Evolutionary conservation across 139 green algal species (phyloP).

Genomic region (Bryopsis sp.): DNA sequence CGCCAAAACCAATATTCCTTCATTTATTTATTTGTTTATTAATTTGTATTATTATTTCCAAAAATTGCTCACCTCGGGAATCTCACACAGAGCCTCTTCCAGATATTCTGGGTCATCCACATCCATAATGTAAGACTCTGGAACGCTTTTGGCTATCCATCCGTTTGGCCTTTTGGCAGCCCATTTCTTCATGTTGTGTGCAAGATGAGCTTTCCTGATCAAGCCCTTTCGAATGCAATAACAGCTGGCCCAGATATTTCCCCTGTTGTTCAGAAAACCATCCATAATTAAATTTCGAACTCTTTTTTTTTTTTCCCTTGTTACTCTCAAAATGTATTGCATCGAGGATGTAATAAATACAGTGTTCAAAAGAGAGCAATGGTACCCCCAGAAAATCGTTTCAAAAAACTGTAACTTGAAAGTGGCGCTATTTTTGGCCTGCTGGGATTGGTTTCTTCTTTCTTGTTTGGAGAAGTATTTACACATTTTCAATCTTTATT

Average conservation of each 20-base stretch:
- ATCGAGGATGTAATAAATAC: background rate
- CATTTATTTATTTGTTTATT: too few relatives aligned
- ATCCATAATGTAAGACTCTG: constrained; percentile 47
- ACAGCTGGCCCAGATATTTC: constrained; percentile 19
- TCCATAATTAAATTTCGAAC: background rate
- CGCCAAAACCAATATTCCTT: too few relatives aligned
- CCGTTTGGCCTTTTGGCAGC: constrained; percentile 27
- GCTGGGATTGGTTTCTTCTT: too few relatives aligned
- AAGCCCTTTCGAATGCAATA: constrained; percentile 46
- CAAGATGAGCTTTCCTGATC: constrained; percentile 39
- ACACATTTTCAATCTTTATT: background rate
- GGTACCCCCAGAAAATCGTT: background rate
- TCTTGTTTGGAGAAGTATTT: background rate
- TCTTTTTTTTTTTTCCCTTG: background rate
- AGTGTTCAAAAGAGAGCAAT: constrained; percentile 5
- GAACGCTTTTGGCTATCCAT: constrained; percentile 21
- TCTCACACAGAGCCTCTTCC: constrained; percentile 53
- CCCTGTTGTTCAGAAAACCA: background rate
- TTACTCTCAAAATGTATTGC: background rate
- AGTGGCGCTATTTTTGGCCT: too few relatives aligned
- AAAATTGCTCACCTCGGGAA: constrained; percentile 33
- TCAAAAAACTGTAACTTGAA: background rate
- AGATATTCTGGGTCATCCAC: constrained; percentile 42
- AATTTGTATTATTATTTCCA: too few relatives aligned
- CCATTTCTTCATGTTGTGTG: constrained; percentile 40